phyloP scores from a whole-genome alignment of 768 basidiomycete species.

The Leccinum fibrillosum region DNA sequence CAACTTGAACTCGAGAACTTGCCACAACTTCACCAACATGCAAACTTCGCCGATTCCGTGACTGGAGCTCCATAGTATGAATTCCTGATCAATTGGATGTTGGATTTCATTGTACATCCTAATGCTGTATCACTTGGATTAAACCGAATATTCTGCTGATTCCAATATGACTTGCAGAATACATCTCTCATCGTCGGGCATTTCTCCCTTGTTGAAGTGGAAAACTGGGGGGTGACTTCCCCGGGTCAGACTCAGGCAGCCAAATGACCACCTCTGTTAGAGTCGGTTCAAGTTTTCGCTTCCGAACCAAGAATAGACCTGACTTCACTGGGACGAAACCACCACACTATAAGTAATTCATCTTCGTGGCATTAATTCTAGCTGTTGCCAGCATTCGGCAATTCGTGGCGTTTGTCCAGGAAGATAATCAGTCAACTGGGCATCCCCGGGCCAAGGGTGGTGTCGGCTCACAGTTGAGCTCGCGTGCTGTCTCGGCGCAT shows the following conservation, averaged over 20 bases:
- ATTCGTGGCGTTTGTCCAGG: conserved; percentile 84
- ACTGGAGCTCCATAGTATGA: background rate
- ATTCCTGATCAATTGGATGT: background rate
- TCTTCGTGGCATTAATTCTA: conserved; percentile 52
- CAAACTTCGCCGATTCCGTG: no score
- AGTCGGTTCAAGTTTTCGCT: background rate
- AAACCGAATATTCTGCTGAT: background rate
- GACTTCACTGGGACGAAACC: background rate
- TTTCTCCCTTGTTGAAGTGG: background rate
- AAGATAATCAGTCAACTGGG: conserved; percentile 78
- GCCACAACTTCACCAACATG: no score
- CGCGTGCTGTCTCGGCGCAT: conserved; percentile 77
- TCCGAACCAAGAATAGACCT: no score
- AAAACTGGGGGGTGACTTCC: background rate
- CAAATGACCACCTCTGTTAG: background rate
- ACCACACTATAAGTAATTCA: no score
- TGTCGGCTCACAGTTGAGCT: background rate
- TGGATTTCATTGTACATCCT: conserved; percentile 1
- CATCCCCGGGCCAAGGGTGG: conserved; percentile 40
- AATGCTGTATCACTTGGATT: background rate
- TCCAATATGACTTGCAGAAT: background rate
- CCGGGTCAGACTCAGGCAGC: background rate
- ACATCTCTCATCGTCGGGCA: background rate
- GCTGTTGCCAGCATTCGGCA: conserved; percentile 33
- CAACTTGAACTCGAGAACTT: no score